These are phyloP conservation scores for Asparagopsis taxiformis DNA, from an alignment of 31 red algal genomes.

Conservation along the genomic window DNA sequence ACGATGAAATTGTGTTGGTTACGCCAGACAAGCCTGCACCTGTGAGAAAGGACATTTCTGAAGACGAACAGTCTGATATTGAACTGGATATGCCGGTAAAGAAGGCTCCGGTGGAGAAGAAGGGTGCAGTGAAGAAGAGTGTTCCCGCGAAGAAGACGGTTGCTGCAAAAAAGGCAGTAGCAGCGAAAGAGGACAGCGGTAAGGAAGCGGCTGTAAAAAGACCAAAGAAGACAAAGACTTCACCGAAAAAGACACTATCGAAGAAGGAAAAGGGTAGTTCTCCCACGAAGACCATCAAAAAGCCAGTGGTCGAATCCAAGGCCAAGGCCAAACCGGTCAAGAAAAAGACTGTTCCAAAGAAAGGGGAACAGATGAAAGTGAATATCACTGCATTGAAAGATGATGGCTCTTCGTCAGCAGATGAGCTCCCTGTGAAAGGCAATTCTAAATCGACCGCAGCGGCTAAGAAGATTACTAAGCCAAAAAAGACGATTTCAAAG, in stretches of 20 bases:
- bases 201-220: neutral
- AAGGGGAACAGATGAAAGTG: conserved; percentile 17
- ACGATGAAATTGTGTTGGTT: neutral
- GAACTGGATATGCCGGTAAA: neutral
- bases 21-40: neutral
- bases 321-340: conserved; percentile 12
- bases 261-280: conserved; percentile 19
- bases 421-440: neutral
- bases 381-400: conserved; percentile 1
- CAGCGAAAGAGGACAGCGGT: neutral
- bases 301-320: conserved; percentile 12
- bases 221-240: neutral
- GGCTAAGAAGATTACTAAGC: conserved; percentile 10
- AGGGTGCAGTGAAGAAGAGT: neutral
- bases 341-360: conserved; percentile 28
- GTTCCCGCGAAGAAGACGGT: conserved; percentile 3
- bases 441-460: conserved; percentile 4
- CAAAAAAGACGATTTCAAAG: conserved; percentile 17
- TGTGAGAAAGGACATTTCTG: neutral
- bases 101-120: neutral
- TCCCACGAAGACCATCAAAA: conserved; percentile 39
- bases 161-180: conserved; percentile 3
- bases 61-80: neutral
- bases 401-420: neutral
- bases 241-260: neutral